These are phyloP conservation scores for Botrytis byssoidea DNA, from an alignment of 2,329 filamentous ascomycete species.

Conservation along the genomic window DNA sequence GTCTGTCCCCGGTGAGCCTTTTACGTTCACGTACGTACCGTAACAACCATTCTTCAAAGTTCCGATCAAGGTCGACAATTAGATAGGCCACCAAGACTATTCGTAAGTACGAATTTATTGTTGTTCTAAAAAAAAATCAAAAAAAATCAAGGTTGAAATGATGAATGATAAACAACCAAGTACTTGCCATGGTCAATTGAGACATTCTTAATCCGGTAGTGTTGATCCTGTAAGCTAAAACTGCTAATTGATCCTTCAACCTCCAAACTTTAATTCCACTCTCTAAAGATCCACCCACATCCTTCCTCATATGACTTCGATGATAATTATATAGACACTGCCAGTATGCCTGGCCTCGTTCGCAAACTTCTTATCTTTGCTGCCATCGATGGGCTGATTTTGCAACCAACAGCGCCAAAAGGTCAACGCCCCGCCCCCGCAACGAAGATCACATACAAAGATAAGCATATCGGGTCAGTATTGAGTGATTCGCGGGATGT, in stretches of 20 bases:
- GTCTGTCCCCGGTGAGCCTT: constrained; percentile 7
- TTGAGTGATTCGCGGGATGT: constrained; percentile 26
- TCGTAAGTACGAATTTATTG: background rate
- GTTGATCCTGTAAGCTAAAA: constrained; percentile 17
- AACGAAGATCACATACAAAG: constrained; percentile 37
- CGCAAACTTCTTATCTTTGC: constrained; percentile 40
- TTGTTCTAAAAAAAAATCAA: background rate
- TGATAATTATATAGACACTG: constrained; percentile 27
- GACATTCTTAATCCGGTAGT: background rate
- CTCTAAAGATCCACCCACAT: background rate
- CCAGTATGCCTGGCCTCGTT: constrained; percentile 39
- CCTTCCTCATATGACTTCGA: constrained; percentile 19
- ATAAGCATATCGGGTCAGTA: constrained; percentile 32
- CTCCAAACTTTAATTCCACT: constrained; percentile 12
- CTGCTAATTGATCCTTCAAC: constrained; percentile 3
- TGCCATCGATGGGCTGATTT: constrained; percentile 38
- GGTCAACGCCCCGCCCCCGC: constrained; percentile 35
- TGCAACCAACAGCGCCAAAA: constrained; percentile 37
- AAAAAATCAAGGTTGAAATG: background rate
- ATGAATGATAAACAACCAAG: background rate
- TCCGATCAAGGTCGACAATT: background rate
- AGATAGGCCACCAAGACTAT: background rate
- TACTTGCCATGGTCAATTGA: background rate
- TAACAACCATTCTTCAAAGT: background rate
- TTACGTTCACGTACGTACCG: background rate